Evolutionary conservation across 768 basidiomycete genomes (phyloP).

Genomic region (Amanita fuliginea): DNA sequence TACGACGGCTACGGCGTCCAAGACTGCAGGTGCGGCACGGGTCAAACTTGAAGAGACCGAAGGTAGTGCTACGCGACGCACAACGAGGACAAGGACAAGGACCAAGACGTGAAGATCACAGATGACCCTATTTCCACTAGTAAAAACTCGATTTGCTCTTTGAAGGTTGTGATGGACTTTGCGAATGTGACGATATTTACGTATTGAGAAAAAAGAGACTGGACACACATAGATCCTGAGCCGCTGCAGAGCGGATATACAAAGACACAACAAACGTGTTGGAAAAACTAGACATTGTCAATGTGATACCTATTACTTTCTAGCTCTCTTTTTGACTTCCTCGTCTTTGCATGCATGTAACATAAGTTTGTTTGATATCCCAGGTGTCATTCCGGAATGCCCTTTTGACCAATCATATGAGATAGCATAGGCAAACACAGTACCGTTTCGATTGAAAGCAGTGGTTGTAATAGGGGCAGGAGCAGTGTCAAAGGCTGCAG

Average conservation of each 20-base stretch:
- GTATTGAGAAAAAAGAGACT: too few relatives aligned
- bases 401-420: slow-evolving; percentile 96
- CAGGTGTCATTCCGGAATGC: slow-evolving; percentile 70
- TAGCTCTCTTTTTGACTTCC: slow-evolving; percentile 63
- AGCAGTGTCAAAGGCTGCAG: slow-evolving; percentile 57
- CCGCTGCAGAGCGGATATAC: neutral
- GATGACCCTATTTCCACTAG: neutral
- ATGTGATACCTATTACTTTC: slow-evolving; percentile 20
- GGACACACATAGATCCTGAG: neutral
- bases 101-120: neutral
- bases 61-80: neutral
- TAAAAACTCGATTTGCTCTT: neutral
- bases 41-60: slow-evolving; percentile 1
- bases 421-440: slow-evolving; percentile 84
- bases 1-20: neutral
- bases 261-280: neutral
- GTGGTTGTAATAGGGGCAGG: slow-evolving; percentile 73
- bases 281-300: neutral
- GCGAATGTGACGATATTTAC: too few relatives aligned
- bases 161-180: too few relatives aligned
- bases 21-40: too few relatives aligned
- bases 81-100: slow-evolving; percentile 4
- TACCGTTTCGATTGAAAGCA: slow-evolving; percentile 80
- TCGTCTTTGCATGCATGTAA: slow-evolving; percentile 81
- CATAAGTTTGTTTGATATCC: slow-evolving; percentile 71